phyloP scores from a whole-genome alignment of 495 filamentous ascomycete genomes.

The Geoglossum glabrum region DNA sequence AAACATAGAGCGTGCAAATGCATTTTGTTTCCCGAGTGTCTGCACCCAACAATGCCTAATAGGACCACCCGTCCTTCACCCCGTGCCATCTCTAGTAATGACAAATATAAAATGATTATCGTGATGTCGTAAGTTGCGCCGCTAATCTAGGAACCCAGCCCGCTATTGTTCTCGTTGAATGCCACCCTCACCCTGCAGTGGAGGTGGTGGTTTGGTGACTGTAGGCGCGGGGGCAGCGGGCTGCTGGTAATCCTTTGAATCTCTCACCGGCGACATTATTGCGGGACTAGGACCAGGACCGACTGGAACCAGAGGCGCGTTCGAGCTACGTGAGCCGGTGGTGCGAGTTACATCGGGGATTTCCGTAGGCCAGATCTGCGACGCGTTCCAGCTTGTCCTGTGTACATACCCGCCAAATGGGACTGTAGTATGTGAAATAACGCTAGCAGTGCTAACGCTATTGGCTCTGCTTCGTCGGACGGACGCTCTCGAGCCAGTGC shows the following conservation, averaged over 20 bases:
- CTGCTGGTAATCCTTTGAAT: background rate
- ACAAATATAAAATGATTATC: background rate
- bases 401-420: constrained; percentile 7
- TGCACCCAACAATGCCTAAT: too few species aligned
- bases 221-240: background rate
- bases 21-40: background rate
- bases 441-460: background rate
- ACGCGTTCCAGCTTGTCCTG: constrained; percentile 5
- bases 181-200: background rate
- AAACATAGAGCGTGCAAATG: background rate
- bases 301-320: background rate
- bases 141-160: background rate
- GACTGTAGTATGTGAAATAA: background rate
- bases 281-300: background rate
- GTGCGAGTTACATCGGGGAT: background rate
- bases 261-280: background rate
- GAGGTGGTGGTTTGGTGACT: background rate
- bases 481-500: background rate
- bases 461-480: constrained; percentile 2
- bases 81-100: background rate
- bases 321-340: background rate
- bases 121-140: background rate
- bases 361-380: background rate
- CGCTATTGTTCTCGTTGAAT: background rate
- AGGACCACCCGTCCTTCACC: background rate